These are phyloP conservation scores for Leucogyrophana mollusca DNA, from an alignment of 768 basidiomycete species.

Conservation along the genomic window DNA sequence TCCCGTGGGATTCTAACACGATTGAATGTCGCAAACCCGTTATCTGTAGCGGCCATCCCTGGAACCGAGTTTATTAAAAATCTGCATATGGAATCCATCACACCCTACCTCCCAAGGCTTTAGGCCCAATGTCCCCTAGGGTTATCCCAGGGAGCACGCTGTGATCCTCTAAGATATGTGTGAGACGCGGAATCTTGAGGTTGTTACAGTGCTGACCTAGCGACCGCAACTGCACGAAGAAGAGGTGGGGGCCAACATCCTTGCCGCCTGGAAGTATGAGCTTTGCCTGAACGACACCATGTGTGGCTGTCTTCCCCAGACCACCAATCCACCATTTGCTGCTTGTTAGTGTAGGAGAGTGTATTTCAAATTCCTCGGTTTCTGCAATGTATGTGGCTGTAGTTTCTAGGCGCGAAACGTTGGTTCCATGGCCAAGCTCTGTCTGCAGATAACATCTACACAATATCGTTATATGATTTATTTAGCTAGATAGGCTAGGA, in stretches of 20 bases:
- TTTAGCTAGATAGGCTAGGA: not conserved
- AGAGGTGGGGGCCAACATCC: constrained; percentile 71
- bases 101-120: constrained; percentile 30
- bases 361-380: constrained; percentile 67
- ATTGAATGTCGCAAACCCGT: constrained; percentile 68
- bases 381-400: constrained; percentile 74
- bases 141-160: constrained; percentile 56
- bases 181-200: not conserved
- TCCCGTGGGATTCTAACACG: constrained; percentile 65
- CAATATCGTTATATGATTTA: not conserved
- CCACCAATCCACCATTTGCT: constrained; percentile 85
- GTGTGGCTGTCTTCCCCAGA: constrained; percentile 69
- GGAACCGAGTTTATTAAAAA: not conserved
- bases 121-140: constrained; percentile 65
- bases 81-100: not conserved
- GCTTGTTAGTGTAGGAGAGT: constrained; percentile 73
- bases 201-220: constrained; percentile 39
- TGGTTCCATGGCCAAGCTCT: constrained; percentile 77
- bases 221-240: constrained; percentile 68
- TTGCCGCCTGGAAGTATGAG: constrained; percentile 60
- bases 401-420: constrained; percentile 67
- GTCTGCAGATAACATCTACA: constrained; percentile 70
- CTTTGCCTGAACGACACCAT: constrained; percentile 75
- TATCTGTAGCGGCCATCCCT: constrained; percentile 59
- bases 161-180: constrained; percentile 49